Evolutionary conservation across 2,329 filamentous ascomycete species (phyloP).

Genomic region (Westerdykella sp.): DNA sequence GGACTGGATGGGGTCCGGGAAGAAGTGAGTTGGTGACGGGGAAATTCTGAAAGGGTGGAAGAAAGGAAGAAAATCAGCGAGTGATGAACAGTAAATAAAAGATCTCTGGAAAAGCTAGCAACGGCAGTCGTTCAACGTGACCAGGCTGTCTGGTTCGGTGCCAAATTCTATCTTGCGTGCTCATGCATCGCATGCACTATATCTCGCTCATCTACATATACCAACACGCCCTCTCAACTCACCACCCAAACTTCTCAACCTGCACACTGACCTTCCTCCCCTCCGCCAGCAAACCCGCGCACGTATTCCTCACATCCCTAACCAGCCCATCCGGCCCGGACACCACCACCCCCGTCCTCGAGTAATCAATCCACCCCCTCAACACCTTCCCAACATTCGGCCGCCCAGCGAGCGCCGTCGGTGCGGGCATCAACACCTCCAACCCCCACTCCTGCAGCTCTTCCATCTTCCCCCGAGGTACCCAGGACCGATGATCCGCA

Average conservation of each 20-base stretch:
- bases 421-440: constrained; percentile 49
- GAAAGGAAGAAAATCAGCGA: too few species aligned
- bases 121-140: too few species aligned
- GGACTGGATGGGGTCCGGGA: background rate
- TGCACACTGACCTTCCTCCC: constrained; percentile 49
- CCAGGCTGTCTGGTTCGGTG: too few species aligned
- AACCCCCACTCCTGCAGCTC: constrained; percentile 48
- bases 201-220: background rate
- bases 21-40: background rate
- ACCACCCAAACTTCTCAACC: constrained; percentile 67
- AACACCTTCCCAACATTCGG: constrained; percentile 49
- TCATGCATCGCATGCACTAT: background rate
- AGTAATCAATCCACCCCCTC: constrained; percentile 30
- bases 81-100: too few species aligned
- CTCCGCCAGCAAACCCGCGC: constrained; percentile 44
- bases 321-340: constrained; percentile 60
- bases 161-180: too few species aligned
- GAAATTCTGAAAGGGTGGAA: background rate
- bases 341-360: constrained; percentile 49
- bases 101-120: too few species aligned
- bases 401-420: constrained; percentile 49
- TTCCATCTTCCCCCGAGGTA: constrained; percentile 45
- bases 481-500: constrained; percentile 49
- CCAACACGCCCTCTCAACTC: background rate
- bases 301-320: constrained; percentile 53